phyloP scores from a whole-genome alignment of 257 asterid species.

The Solanum piurae region DNA sequence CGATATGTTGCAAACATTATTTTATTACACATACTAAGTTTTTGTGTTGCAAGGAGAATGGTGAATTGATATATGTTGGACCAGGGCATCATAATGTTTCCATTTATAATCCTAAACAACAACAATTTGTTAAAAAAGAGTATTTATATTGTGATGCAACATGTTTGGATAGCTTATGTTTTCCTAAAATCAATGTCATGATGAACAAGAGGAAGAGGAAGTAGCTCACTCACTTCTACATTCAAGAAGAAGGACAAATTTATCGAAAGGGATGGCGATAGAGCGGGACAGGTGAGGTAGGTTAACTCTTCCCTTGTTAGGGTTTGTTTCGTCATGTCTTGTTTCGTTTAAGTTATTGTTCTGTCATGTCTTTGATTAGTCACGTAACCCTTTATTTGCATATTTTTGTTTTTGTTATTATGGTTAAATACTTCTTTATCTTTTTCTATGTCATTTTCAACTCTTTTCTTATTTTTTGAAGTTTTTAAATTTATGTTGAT shows the following conservation, averaged over 20 bases:
- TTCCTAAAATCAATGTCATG: neutral
- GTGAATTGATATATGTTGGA: neutral
- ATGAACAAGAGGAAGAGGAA: neutral
- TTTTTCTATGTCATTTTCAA: neutral
- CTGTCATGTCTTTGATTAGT: neutral
- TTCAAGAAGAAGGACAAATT: neutral
- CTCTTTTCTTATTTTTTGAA: no score
- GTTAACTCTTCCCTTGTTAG: neutral
- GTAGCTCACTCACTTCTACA: neutral
- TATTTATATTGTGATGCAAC: neutral
- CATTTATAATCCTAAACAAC: neutral
- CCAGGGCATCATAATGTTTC: neutral
- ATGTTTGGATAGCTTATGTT: neutral
- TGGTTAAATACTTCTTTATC: neutral
- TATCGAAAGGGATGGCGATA: neutral
- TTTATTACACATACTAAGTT: neutral
- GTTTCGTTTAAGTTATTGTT: neutral
- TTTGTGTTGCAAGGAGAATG: neutral
- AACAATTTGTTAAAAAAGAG: neutral
- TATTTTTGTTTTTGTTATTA: neutral
- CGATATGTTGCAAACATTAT: neutral
- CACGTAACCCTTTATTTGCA: no score
- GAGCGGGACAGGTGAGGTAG: neutral
- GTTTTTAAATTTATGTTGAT: neutral
- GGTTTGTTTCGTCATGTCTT: neutral